These are phyloP conservation scores for Pythium grandisporangium DNA, from an alignment of 352 stramenopile genomes.

Conservation along the genomic window DNA sequence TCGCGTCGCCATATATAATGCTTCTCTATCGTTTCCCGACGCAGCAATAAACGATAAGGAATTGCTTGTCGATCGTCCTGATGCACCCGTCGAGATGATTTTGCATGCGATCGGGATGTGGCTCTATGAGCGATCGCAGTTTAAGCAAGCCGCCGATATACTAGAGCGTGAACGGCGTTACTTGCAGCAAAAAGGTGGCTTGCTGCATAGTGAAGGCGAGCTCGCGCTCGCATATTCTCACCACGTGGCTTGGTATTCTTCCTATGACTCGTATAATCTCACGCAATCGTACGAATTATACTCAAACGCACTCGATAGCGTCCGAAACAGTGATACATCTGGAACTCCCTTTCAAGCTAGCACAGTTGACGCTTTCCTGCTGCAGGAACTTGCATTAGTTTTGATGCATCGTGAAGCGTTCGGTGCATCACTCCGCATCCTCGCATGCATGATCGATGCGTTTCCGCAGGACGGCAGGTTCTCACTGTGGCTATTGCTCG, in stretches of 20 bases:
- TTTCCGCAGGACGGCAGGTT: conserved; percentile 37
- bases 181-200: not conserved
- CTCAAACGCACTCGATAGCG: conserved; percentile 13
- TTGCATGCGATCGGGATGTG: conserved; percentile 25
- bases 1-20: conserved; percentile 17
- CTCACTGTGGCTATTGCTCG: conserved; percentile 46
- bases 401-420: conserved; percentile 53
- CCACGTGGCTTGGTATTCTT: conserved; percentile 57
- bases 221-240: conserved; percentile 48
- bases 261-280: conserved; percentile 44
- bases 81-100: conserved; percentile 21
- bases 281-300: conserved; percentile 37
- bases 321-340: too few species aligned
- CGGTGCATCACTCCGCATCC: conserved; percentile 29
- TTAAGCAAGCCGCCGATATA: conserved; percentile 44
- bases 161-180: conserved; percentile 23
- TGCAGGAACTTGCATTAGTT: conserved; percentile 55
- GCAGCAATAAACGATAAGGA: not conserved
- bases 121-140: conserved; percentile 32
- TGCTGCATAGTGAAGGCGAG: not conserved
- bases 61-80: conserved; percentile 1
- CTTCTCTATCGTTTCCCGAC: conserved; percentile 3
- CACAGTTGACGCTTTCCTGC: conserved; percentile 24
- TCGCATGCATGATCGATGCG: conserved; percentile 51
- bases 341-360: not conserved